Conservation (phyloP, 2,329 filamentous ascomycete species). For the Aspergillus intermedius region DNA sequence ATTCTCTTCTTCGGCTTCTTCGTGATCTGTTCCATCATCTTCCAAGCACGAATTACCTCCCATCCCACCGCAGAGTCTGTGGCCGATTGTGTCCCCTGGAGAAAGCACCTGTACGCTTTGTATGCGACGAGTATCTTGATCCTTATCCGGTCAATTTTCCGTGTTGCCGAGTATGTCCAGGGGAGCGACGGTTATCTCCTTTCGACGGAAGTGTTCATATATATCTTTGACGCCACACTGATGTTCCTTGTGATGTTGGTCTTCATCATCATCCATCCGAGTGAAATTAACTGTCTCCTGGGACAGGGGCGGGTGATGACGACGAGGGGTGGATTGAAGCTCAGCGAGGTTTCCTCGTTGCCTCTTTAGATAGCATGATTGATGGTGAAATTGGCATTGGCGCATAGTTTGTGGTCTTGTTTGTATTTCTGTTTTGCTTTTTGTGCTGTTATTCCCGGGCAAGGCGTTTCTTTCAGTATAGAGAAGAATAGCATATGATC, state of each 20-base stretch:
- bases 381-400: not conserved
- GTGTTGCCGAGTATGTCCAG: slow-evolving; percentile 23
- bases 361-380: slow-evolving; percentile 3
- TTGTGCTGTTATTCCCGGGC: too few relatives aligned
- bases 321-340: slow-evolving; percentile 11
- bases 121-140: slow-evolving; percentile 18
- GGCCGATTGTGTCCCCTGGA: slow-evolving; percentile 25
- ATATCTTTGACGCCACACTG: slow-evolving; percentile 25
- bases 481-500: too few relatives aligned
- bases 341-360: slow-evolving; percentile 6
- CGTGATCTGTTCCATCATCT: slow-evolving; percentile 16
- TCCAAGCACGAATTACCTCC: slow-evolving; percentile 20
- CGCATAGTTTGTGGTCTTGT: not conserved
- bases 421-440: not conserved
- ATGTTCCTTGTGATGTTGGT: slow-evolving; percentile 21
- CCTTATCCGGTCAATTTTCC: slow-evolving; percentile 24
- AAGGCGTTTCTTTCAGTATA: too few relatives aligned
- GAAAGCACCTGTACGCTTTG: slow-evolving; percentile 28
- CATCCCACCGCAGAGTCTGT: slow-evolving; percentile 21
- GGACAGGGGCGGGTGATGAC: slow-evolving; percentile 12
- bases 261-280: slow-evolving; percentile 19
- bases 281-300: slow-evolving; percentile 18
- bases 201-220: slow-evolving; percentile 22
- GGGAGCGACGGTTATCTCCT: slow-evolving; percentile 21
- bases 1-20: slow-evolving; percentile 28